Conservation (phyloP, 805 yeast genomes). For the Cephaloascus albidus region DNA sequence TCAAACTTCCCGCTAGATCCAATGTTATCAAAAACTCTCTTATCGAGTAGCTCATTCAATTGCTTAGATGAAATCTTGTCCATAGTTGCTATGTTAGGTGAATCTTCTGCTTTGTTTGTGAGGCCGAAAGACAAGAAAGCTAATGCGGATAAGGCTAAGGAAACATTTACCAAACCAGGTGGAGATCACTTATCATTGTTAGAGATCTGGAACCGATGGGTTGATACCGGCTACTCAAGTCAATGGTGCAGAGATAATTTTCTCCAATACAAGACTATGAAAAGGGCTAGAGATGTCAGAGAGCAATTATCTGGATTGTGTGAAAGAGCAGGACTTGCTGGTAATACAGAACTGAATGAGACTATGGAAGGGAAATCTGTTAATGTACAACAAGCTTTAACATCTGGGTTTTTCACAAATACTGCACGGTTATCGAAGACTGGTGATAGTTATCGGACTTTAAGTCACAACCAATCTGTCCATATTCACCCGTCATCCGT, state of each 20-base stretch:
- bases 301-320: constrained; percentile 61
- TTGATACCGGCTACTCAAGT: constrained; percentile 50
- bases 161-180: constrained; percentile 40
- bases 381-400: constrained; percentile 42
- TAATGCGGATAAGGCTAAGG: constrained; percentile 56
- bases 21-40: constrained; percentile 68
- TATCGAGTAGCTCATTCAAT: constrained; percentile 48
- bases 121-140: constrained; percentile 61
- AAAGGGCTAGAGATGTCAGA: constrained; percentile 59
- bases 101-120: constrained; percentile 59
- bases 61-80: constrained; percentile 66
- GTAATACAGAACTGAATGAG: constrained; percentile 18
- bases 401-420: constrained; percentile 65
- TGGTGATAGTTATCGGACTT: constrained; percentile 64
- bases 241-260: constrained; percentile 85
- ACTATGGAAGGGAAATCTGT: constrained; percentile 11
- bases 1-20: constrained; percentile 91
- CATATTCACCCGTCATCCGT: constrained; percentile 82
- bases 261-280: constrained; percentile 65
- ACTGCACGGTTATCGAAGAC: constrained; percentile 46
- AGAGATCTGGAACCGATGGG: constrained; percentile 75
- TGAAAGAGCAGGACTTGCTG: constrained; percentile 34
- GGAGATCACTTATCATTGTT: constrained; percentile 80
- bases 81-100: constrained; percentile 77
- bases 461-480: constrained; percentile 64